phyloP scores from a whole-genome alignment of 148 eudicot genomes.

The Vaccinium darrowii region DNA sequence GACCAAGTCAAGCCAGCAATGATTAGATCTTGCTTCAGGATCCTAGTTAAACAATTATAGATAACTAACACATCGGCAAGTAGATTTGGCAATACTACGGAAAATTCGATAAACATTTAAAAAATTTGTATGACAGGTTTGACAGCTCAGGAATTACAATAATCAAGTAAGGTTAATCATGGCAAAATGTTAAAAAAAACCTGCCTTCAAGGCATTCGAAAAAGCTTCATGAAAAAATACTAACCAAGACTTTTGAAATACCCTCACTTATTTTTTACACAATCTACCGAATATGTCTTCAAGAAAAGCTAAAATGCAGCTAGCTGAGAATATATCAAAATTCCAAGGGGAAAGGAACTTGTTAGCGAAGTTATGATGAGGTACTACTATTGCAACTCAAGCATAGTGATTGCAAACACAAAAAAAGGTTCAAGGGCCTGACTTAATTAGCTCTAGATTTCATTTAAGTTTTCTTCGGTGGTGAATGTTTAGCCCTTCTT shows the following conservation, averaged over 20 bases:
- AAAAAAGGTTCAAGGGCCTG: neutral
- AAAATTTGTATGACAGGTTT: neutral
- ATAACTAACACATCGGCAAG: neutral
- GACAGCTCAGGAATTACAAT: neutral
- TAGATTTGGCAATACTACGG: neutral
- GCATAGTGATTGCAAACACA: neutral
- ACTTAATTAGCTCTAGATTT: neutral
- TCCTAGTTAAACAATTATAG: neutral
- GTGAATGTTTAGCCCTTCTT: neutral
- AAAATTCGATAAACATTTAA: neutral
- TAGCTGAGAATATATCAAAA: neutral
- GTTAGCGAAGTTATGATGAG: neutral
- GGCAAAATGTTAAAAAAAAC: neutral
- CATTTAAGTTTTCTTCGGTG: neutral
- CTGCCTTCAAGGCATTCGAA: neutral
- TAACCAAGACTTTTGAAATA: neutral
- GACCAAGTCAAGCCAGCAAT: neutral
- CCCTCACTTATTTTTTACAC: neutral
- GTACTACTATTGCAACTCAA: neutral
- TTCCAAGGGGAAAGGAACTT: neutral
- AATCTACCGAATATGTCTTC: neutral
- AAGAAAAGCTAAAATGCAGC: neutral
- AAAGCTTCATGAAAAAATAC: neutral
- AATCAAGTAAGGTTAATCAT: neutral
- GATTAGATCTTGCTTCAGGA: neutral